Evolutionary conservation across 345 rosid species (phyloP), one percentile per base, ranked within the genome.

Genomic region (Barbarea vulgaris): DNA sequence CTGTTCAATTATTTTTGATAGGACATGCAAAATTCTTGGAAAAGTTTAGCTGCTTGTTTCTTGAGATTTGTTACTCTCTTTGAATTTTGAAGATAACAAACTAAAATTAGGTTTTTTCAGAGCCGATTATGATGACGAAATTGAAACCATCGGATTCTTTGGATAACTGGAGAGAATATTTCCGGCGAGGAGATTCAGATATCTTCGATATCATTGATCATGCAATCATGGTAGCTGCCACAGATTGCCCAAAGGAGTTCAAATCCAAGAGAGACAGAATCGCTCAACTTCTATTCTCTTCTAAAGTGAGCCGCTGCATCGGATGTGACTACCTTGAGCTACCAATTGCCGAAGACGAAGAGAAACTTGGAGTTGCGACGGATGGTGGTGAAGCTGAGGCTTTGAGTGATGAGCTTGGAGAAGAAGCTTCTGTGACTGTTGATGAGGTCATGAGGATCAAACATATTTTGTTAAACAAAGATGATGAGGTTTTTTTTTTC

Each of bases 91-190:
- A 36, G 11, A 25, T 21, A 7, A 22, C 24, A 5, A 41, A 67
- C 46, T 67, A 67, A 44, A 67, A 51, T 48, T 36, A 53, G 59
- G 27, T 41, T 56, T 46, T 56, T 30, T 15, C 31, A 7, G 74
- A 70, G 30, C 34, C 31, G 24, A 9, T 30, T 21, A 11, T 18
- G 12, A 41, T 54, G 19, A 17, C 14, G 15, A 47, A 2, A 3
- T 24, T 67, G 82, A 55, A 48, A 18, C 54, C 50, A 37, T 19
- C 75, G 67, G 68, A 31, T 4, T 72, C 89, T 42, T 47, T 88
- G 24, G 94, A 89, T 69, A 74, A 72, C 34, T 93, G 98, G 98
- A 85, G 97, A 50, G 75, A 84, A 25, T 93, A 83, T 87, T 93
- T 93, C 67, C 77, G 83, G 59, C 68, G 83, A 9, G 87, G 89